Evolutionary conservation across 805 yeast species (phyloP).

Genomic region (Hanseniaspora guilliermondii): DNA sequence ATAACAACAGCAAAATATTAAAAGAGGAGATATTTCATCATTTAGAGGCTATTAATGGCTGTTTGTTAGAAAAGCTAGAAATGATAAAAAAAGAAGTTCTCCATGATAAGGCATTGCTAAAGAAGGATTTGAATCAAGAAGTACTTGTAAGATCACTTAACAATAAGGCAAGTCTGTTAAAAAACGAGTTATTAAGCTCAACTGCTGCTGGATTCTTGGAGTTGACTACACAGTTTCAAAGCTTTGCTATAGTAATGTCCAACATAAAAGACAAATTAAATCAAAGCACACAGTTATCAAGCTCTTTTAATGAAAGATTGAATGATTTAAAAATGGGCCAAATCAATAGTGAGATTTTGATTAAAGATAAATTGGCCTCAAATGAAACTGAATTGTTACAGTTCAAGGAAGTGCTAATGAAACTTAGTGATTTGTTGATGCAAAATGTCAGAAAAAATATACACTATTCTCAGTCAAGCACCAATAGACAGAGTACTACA

Average conservation of each 20-base stretch:
- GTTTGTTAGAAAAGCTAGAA: not conserved
- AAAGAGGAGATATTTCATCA: not conserved
- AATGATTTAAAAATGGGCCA: not conserved
- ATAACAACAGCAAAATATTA: not conserved
- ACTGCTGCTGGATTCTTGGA: not conserved
- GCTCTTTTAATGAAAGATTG: not conserved
- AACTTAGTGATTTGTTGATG: not conserved
- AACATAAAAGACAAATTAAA: conserved; percentile 7
- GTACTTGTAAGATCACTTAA: not conserved
- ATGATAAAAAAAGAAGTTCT: not conserved
- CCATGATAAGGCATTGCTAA: not conserved
- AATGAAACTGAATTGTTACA: conserved; percentile 8
- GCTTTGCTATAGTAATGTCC: conserved; percentile 18
- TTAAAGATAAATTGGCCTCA: conserved; percentile 6
- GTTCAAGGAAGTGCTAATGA: conserved; percentile 6
- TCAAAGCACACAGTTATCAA: not conserved
- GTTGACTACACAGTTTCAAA: conserved; percentile 22
- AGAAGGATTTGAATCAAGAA: not conserved
- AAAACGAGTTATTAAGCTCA: not conserved
- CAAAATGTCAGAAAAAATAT: not conserved
- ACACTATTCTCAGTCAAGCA: conserved; percentile 2
- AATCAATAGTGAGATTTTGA: conserved; percentile 16
- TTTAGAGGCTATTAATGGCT: not conserved
- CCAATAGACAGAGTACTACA: conserved; percentile 15
- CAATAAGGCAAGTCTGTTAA: not conserved